Evolutionary conservation across 2,329 filamentous ascomycete genomes (phyloP), one percentile per base, ranked within the genome.

Genomic region (Paramyrothecium sp.): DNA sequence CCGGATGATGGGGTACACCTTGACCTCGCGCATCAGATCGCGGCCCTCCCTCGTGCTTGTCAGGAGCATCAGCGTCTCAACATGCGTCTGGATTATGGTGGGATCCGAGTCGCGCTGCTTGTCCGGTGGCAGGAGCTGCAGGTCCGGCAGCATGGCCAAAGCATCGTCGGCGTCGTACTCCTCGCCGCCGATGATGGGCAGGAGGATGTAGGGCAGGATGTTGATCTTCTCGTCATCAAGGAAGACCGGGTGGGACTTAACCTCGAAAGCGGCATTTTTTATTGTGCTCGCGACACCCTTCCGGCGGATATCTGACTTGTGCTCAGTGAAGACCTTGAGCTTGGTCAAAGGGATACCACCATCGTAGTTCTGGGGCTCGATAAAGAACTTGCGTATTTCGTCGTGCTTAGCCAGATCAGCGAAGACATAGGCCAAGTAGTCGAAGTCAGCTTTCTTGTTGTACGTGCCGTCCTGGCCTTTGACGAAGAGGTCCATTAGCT

Each of bases 221-320:
- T 96, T 89, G 53, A 93, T 87, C 44, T 87, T 87, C 19, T 88
- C 84, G 54, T 90, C 86, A 1, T 84, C 81, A 50, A 97, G 75
- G 54, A 97, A 87, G 2, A 81, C 76, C 0, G 84, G 78, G 67
- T 98, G 94, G 0, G 89, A 83, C 3, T 84, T 75, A 7, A 94
- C 75, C 66, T 96, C 90, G 69, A 99, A 98, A 7, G 91, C 87
- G 30, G 91, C 86, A 69, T 99, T 99, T 74, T 98, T 98, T 71
- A 99, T 92, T 11, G 92, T 95, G 59, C 89, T 92, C 8, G 94
- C 94, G n/a, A 97, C 93, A n/a, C 95, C 95, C 67, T 92, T 91
- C 55, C 95, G 83, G 57, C 95, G 86, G 55, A 97, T 87, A 26
- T 89, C 83, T 2, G 91, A 96, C 65, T 84, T 81, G 76, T 97